phyloP scores from a whole-genome alignment of 371 early-diverging fungal genomes.

The Saksenaea vasiformis region DNA sequence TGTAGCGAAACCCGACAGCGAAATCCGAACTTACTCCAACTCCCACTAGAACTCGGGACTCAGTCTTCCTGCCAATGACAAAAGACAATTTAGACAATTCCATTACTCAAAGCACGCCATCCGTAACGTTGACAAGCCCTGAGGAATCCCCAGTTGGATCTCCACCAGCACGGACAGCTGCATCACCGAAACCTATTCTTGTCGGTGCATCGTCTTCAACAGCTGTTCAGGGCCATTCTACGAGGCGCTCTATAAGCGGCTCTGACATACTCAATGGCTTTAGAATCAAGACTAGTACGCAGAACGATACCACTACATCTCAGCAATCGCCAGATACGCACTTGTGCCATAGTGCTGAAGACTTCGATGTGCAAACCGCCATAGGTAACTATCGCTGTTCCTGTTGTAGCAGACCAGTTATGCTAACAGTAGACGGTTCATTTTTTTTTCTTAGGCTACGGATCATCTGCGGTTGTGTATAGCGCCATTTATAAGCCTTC shows the following conservation, averaged over 20 bases:
- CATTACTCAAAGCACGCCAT: neutral
- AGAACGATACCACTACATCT: slow-evolving; percentile 5
- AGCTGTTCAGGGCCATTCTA: neutral
- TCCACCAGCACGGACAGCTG: neutral
- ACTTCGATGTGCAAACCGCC: slow-evolving; percentile 45
- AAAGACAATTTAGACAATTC: neutral
- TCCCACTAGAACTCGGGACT: too few species aligned
- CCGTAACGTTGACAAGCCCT: neutral
- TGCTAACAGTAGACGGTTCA: slow-evolving; percentile 31
- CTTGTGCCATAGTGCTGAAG: slow-evolving; percentile 32
- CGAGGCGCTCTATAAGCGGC: neutral
- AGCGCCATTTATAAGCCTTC: slow-evolving; percentile 76
- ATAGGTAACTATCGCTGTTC: slow-evolving; percentile 16
- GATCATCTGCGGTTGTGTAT: slow-evolving; percentile 88
- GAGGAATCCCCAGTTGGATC: neutral
- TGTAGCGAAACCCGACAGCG: too few species aligned
- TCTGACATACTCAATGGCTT: slow-evolving; percentile 7
- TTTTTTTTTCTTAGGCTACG: slow-evolving; percentile 74
- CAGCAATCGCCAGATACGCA: neutral
- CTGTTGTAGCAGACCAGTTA: neutral
- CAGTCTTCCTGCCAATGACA: neutral
- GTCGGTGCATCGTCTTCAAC: neutral
- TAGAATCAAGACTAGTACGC: slow-evolving; percentile 1
- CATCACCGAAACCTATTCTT: slow-evolving; percentile 1
- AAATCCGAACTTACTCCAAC: too few species aligned